Percentiles rank a stretch among this genome's conserved stretches.
Conservation (phyloP, 2,329 filamentous ascomycete species). For the Coniochaeta sp. region DNA sequence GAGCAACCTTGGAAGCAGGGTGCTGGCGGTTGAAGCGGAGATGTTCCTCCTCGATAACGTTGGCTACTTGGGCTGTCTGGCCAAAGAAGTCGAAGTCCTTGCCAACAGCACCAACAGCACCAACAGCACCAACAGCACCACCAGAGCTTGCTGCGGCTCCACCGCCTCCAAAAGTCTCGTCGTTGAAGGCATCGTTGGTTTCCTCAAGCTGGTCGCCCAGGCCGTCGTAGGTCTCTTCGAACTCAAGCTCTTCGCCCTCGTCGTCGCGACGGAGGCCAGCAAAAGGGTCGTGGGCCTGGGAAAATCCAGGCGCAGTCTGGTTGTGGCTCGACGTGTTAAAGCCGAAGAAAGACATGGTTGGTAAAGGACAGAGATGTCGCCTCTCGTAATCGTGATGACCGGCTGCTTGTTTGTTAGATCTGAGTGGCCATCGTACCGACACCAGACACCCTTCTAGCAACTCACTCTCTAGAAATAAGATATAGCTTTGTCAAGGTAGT, state of each 20-base stretch:
- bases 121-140: too few species aligned
- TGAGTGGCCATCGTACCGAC: too few species aligned
- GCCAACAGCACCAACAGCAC: slow-evolving; percentile 65
- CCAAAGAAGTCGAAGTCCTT: slow-evolving; percentile 98
- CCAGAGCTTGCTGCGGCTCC: slow-evolving; percentile 31
- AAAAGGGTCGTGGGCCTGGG: slow-evolving; percentile 79
- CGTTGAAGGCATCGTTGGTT: slow-evolving; percentile 88
- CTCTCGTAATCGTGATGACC: not conserved
- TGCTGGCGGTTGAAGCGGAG: slow-evolving; percentile 73
- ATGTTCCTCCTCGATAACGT: slow-evolving; percentile 87
- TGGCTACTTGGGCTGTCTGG: slow-evolving; percentile 78
- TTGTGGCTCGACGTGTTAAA: slow-evolving; percentile 71
- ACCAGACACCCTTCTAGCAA: too few species aligned
- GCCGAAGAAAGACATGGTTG: slow-evolving; percentile 82
- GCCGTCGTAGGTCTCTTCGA: slow-evolving; percentile 96
- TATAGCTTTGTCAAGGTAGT: not conserved
- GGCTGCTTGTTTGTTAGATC: not conserved
- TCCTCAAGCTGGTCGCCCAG: slow-evolving; percentile 87
- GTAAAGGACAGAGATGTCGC: not conserved
- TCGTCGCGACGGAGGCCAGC: slow-evolving; percentile 66
- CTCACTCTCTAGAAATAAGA: not conserved
- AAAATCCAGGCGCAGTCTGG: slow-evolving; percentile 68
- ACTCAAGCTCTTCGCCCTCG: slow-evolving; percentile 60
- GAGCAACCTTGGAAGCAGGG: slow-evolving; percentile 43
- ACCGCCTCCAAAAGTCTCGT: slow-evolving; percentile 76